A percentile compares a stretch with the other conserved stretches of the same genome.
phyloP scores from a whole-genome alignment of 1,284 basidiomycete genomes.

The Papiliotrema laurentii region DNA sequence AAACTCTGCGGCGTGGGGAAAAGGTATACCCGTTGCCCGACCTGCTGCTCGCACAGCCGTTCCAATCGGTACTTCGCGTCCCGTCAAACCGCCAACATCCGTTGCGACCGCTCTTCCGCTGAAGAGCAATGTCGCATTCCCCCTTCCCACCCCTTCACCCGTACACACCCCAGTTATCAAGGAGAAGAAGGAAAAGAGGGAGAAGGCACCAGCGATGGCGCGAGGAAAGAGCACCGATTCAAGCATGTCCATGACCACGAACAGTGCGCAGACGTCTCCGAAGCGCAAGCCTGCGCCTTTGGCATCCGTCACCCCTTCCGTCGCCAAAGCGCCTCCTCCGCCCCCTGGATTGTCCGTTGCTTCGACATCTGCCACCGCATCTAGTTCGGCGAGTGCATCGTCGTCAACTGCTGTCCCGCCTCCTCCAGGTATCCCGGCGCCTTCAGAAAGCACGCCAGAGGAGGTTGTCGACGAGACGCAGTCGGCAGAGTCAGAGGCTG shows the following conservation, averaged over 20 bases:
- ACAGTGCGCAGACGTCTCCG: slow-evolving; percentile 35
- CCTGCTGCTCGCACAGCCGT: slow-evolving; percentile 41
- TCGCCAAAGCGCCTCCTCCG: slow-evolving; percentile 5
- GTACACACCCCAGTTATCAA: slow-evolving; percentile 21
- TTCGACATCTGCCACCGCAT: slow-evolving; percentile 12
- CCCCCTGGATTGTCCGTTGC: not conserved
- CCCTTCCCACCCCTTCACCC: slow-evolving; percentile 61
- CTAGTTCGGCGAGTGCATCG: slow-evolving; percentile 6
- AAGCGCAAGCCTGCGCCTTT: slow-evolving; percentile 31
- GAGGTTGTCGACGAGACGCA: slow-evolving; percentile 6
- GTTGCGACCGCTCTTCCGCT: slow-evolving; percentile 35
- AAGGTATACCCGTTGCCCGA: slow-evolving; percentile 17
- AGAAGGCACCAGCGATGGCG: slow-evolving; percentile 21
- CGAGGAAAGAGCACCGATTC: slow-evolving; percentile 35
- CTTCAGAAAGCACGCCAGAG: not conserved
- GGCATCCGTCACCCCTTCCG: slow-evolving; percentile 6
- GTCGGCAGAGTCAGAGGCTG: slow-evolving; percentile 32
- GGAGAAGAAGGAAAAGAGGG: slow-evolving; percentile 28
- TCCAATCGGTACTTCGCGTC: slow-evolving; percentile 26
- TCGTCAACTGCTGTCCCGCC: not conserved
- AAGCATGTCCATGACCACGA: slow-evolving; percentile 18
- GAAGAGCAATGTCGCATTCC: slow-evolving; percentile 35
- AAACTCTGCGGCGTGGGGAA: slow-evolving; percentile 74
- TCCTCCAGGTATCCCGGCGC: not conserved
- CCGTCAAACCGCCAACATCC: slow-evolving; percentile 25